These are phyloP conservation scores for Ciborinia camelliae DNA, from an alignment of 2,329 filamentous ascomycete genomes.

Conservation along the genomic window DNA sequence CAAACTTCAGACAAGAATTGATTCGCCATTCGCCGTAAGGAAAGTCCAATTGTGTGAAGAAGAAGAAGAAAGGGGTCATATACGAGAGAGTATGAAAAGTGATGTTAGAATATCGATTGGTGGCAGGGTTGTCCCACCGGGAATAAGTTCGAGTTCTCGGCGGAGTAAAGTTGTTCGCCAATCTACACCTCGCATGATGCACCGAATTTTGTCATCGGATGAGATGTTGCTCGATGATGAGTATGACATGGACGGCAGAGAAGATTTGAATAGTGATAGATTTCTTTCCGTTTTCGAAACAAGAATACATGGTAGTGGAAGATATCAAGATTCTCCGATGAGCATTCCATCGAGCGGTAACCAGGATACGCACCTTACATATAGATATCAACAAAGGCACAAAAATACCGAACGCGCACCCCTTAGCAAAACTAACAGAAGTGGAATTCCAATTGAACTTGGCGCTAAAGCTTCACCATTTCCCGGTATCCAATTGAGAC, in stretches of 20 bases:
- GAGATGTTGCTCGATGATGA: slow-evolving; percentile 35
- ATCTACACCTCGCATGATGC: slow-evolving; percentile 8
- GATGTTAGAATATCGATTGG: slow-evolving; percentile 36
- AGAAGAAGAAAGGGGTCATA: neutral
- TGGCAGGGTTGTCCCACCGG: slow-evolving; percentile 27
- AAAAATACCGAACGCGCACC: neutral
- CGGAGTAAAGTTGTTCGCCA: slow-evolving; percentile 16
- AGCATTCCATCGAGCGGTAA: neutral
- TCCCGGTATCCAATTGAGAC: slow-evolving; percentile 1
- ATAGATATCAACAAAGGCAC: neutral
- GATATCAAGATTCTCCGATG: neutral
- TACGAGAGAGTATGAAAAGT: neutral
- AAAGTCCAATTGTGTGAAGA: neutral
- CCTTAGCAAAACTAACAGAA: neutral
- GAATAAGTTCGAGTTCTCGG: slow-evolving; percentile 31
- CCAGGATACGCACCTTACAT: too few species aligned
- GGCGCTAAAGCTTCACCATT: neutral
- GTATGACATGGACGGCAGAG: neutral
- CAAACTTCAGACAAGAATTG: slow-evolving; percentile 20
- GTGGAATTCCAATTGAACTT: neutral
- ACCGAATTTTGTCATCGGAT: slow-evolving; percentile 29
- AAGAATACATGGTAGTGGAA: neutral
- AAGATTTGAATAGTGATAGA: neutral
- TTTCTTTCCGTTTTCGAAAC: neutral
- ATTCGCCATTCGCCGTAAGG: slow-evolving; percentile 26